These are phyloP conservation scores for Populus alba DNA, from an alignment of 345 rosid species.

Conservation along the genomic window DNA sequence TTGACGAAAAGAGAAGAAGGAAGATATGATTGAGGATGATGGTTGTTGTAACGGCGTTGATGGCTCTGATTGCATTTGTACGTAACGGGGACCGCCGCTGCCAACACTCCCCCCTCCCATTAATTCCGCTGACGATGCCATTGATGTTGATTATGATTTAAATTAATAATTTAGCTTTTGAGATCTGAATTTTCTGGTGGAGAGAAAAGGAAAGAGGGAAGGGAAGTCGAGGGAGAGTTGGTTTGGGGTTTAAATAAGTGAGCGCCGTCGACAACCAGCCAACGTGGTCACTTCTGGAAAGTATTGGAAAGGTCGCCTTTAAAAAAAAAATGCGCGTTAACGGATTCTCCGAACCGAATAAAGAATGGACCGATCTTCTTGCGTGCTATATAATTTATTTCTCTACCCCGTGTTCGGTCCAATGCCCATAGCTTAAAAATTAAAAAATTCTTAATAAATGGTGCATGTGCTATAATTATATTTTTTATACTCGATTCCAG, in stretches of 20 bases:
- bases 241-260: not conserved
- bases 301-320: not conserved
- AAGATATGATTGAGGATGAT: conserved; percentile 43
- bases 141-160: conserved; percentile 29
- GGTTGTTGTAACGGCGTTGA: conserved; percentile 6
- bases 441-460: too few species aligned
- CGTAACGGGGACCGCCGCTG: conserved; percentile 50
- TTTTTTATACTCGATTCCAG: too few species aligned
- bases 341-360: not conserved
- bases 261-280: not conserved
- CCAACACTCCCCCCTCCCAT: conserved; percentile 30
- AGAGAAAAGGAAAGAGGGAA: not conserved
- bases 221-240: not conserved
- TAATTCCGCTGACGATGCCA: conserved; percentile 67
- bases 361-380: not conserved
- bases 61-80: conserved; percentile 73
- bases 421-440: too few species aligned
- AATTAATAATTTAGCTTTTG: too few species aligned
- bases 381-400: not conserved
- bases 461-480: too few species aligned
- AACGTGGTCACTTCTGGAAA: not conserved
- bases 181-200: not conserved
- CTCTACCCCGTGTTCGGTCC: too few species aligned
- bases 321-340: not conserved
- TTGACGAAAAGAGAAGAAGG: conserved; percentile 51